Conservation (phyloP, 768 basidiomycete species). For the Filobasidium floriforme region DNA sequence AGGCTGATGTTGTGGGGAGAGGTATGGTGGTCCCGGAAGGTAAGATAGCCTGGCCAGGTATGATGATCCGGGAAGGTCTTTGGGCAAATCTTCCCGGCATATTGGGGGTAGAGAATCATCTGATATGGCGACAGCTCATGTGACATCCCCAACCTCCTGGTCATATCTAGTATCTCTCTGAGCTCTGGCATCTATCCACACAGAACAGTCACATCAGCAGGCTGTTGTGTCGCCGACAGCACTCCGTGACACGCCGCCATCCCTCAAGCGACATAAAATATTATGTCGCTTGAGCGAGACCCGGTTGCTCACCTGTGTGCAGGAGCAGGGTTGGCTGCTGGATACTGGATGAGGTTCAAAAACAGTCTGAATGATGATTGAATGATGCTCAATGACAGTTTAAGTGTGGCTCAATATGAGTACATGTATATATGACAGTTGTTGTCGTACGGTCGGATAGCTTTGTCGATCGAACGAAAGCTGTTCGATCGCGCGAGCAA, state of each 20-base stretch:
- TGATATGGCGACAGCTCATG: constrained; percentile 2
- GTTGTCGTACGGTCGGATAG: not conserved
- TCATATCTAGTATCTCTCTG: not conserved
- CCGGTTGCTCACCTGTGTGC: too few species aligned
- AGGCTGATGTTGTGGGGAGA: not conserved
- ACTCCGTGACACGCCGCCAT: too few species aligned
- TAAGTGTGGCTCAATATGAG: too few species aligned
- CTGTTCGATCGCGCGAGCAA: not conserved
- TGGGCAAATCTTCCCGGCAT: not conserved
- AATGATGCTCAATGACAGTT: too few species aligned
- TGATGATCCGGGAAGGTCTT: not conserved
- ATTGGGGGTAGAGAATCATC: not conserved
- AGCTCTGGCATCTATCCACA: constrained; percentile 1
- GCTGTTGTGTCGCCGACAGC: too few species aligned
- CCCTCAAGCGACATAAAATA: too few species aligned
- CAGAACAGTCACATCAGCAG: too few species aligned
- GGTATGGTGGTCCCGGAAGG: not conserved
- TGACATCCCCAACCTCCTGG: not conserved
- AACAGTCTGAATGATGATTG: too few species aligned
- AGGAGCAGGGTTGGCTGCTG: too few species aligned
- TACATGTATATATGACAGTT: too few species aligned
- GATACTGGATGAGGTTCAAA: too few species aligned
- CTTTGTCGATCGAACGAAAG: not conserved
- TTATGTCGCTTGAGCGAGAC: too few species aligned
- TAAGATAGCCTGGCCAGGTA: not conserved